These are phyloP conservation scores for Sugiyamaella mastotermitis DNA, from an alignment of 805 yeast genomes.

Conservation along the genomic window DNA sequence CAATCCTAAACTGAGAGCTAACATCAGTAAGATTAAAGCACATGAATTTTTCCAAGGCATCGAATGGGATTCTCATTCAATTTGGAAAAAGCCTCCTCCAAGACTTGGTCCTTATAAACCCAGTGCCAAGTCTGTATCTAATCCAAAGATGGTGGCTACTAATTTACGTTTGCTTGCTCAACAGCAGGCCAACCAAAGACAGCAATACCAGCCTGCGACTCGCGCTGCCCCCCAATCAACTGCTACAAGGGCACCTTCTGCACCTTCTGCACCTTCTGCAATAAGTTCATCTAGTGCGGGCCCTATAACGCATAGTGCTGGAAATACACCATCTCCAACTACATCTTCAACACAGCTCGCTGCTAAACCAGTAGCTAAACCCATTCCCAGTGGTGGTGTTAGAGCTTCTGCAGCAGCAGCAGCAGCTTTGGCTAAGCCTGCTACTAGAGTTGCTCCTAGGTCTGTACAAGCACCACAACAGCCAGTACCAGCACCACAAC, in stretches of 20 bases:
- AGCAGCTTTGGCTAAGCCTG: conserved; percentile 19
- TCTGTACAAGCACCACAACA: conserved; percentile 10
- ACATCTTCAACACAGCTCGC: background rate
- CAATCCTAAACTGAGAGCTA: conserved; percentile 64
- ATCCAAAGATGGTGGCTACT: conserved; percentile 4
- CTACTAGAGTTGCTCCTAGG: conserved; percentile 4
- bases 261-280: too few species aligned
- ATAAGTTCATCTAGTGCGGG: too few species aligned
- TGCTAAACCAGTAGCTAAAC: conserved; percentile 9
- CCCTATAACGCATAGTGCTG: too few species aligned
- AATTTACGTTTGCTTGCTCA: background rate
- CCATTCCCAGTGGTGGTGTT: conserved; percentile 6
- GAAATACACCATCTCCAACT: background rate
- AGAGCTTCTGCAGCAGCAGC: conserved; percentile 21
- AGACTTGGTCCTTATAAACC: conserved; percentile 58
- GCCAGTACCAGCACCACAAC: conserved; percentile 12
- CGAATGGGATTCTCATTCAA: conserved; percentile 61
- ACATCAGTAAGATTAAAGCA: conserved; percentile 49
- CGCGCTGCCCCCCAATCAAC: too few species aligned
- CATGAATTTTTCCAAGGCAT: conserved; percentile 68
- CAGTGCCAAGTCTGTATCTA: conserved; percentile 6
- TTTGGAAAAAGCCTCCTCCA: conserved; percentile 71
- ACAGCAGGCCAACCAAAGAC: background rate
- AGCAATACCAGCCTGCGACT: too few species aligned
- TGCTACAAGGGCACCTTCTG: conserved; percentile 4